These are phyloP conservation scores for Oryza nivara DNA, from an alignment of 176 grass and related monocot genomes.

Conservation along the genomic window DNA sequence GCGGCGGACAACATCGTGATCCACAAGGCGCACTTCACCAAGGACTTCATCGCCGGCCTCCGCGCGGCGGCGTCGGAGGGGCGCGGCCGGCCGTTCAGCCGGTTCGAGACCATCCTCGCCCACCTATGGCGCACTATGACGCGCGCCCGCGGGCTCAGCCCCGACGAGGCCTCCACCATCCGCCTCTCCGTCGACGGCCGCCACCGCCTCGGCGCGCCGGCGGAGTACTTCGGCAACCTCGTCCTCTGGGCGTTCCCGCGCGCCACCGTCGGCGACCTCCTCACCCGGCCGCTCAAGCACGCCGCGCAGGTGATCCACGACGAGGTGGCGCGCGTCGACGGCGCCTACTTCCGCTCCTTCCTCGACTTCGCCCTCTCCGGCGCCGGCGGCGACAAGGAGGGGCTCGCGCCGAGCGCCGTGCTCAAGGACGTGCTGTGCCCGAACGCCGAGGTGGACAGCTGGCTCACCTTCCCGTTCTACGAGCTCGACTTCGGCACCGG, in stretches of 20 bases:
- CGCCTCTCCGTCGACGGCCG: constrained; percentile 72
- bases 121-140: constrained; percentile 70
- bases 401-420: constrained; percentile 44
- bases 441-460: constrained; percentile 77
- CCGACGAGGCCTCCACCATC: constrained; percentile 29
- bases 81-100: constrained; percentile 46
- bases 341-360: constrained; percentile 76
- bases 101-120: constrained; percentile 63
- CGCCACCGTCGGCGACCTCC: constrained; percentile 43
- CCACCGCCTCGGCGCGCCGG: constrained; percentile 41
- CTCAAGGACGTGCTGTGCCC: constrained; percentile 60
- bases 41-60: constrained; percentile 55
- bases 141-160: constrained; percentile 41
- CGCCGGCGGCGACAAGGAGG: constrained; percentile 40
- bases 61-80: constrained; percentile 34
- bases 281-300: constrained; percentile 39
- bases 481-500: constrained; percentile 78
- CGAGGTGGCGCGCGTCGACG: constrained; percentile 56
- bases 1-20: constrained; percentile 35
- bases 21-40: constrained; percentile 62
- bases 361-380: constrained; percentile 72
- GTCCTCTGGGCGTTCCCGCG: constrained; percentile 76
- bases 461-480: constrained; percentile 78
- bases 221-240: constrained; percentile 65
- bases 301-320: constrained; percentile 62